Base-by-base conservation (phyloP, 177 flowering plant species). In the Vitis hybrid region DNA sequence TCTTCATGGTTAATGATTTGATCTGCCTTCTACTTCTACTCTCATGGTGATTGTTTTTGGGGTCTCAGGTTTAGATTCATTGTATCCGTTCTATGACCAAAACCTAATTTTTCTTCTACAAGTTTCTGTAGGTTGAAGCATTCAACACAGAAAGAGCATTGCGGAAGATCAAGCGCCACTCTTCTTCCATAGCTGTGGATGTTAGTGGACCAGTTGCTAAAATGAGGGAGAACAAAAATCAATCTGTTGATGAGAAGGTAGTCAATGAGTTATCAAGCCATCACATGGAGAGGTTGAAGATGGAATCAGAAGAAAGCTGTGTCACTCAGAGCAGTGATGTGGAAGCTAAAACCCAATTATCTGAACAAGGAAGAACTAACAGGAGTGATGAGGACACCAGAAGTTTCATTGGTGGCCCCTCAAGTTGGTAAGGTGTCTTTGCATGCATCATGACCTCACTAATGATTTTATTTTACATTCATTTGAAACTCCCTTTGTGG, bases 151-250 rank as follows among this genome's bases (percentile, higher is more conserved):
- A 85, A 77, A 89, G 93, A 78, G 85, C 91, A 41, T 70, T 85
- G 59, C 81, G 78, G 58, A 94, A 92, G 83, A 82, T 94, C 78
- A 94, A 88, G 71, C 90, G 92, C 60, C 97, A 88, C 71, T 50
- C 85, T 71, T 57, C 87, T 69, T 72, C 79, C 41, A 79, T 70
- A 76, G 74, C 85, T 62, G 62, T 82, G 49, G 81, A 74, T 81
- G 77, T 86, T 64, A 70, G 61, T 78, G 78, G 50, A 65, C 73
- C 84, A n/a, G 77, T 48, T 48, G 63, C 63, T 55, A 73, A 71
- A 68, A 21, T 73, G 68, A 68, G 56, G 65, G 74, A 51, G 67
- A 74, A 57, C 9, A 60, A 68, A 59, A 53, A 61, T 14, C 71
- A 61, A 55, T 54, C 76, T 54, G 53, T 59, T 64, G 68, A 49